Conservation (phyloP, 2,329 filamentous ascomycete species). For the Xylaria sp. region DNA sequence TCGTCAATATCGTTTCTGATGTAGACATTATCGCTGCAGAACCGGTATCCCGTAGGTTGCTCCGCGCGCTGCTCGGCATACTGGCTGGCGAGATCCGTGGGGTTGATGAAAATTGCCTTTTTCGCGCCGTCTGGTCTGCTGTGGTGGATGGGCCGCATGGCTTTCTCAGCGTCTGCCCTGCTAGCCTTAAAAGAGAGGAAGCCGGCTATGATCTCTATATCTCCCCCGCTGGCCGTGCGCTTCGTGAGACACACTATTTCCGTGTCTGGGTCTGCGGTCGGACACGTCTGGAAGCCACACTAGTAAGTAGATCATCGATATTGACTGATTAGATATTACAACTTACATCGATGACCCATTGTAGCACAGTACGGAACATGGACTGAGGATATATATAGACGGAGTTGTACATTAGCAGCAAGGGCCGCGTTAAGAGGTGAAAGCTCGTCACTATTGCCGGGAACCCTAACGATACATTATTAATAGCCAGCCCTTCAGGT, state of each 20-base stretch:
- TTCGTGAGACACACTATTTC: constrained; percentile 49
- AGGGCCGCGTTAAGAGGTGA: constrained; percentile 49
- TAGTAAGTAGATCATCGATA: not conserved
- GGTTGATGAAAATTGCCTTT: constrained; percentile 45
- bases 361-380: constrained; percentile 51
- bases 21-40: constrained; percentile 58
- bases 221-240: constrained; percentile 37
- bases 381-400: constrained; percentile 54
- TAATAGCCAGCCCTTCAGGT: not conserved
- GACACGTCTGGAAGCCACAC: constrained; percentile 23
- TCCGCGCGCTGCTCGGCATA: constrained; percentile 51
- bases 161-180: constrained; percentile 42
- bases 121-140: constrained; percentile 46
- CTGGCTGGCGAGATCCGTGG: constrained; percentile 48
- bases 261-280: constrained; percentile 44
- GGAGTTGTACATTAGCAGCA: constrained; percentile 42
- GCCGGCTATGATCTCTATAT: constrained; percentile 45
- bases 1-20: constrained; percentile 52
- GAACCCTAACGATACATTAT: constrained; percentile 49
- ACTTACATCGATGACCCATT: constrained; percentile 53
- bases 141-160: constrained; percentile 46
- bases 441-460: constrained; percentile 59
- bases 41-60: constrained; percentile 57
- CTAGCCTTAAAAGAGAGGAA: constrained; percentile 50
- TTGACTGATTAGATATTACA: not conserved